Percentiles rank a stretch among this genome's conserved stretches.
phyloP scores from a whole-genome alignment of 1,284 basidiomycete species.

The Anthracocystis setariae region DNA sequence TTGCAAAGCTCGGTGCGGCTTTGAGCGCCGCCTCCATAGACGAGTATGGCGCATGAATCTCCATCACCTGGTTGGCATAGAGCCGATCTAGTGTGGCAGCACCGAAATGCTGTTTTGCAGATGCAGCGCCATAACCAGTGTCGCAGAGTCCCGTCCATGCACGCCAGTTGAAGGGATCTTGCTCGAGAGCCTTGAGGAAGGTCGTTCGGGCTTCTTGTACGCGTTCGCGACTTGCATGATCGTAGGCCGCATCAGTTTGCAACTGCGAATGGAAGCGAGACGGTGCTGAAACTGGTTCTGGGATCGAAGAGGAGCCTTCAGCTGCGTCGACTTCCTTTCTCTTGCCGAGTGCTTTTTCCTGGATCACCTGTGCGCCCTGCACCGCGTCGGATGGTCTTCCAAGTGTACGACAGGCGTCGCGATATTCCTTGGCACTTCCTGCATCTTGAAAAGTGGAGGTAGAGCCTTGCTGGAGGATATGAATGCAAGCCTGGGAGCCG shows the following conservation, averaged over 20 bases:
- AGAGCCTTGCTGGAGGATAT: constrained; percentile 58
- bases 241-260: constrained; percentile 49
- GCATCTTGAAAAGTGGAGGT: constrained; percentile 52
- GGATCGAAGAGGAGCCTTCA: not conserved
- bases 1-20: constrained; percentile 11
- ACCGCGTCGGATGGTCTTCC: constrained; percentile 53
- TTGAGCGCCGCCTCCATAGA: constrained; percentile 19
- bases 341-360: constrained; percentile 35
- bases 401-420: constrained; percentile 53
- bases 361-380: constrained; percentile 32
- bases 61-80: constrained; percentile 13
- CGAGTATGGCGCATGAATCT: constrained; percentile 23
- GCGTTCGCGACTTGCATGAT: constrained; percentile 44
- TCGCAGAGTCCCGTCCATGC: constrained; percentile 62
- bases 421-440: constrained; percentile 56
- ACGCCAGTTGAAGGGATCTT: constrained; percentile 60
- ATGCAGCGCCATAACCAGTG: constrained; percentile 31
- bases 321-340: constrained; percentile 23
- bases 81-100: constrained; percentile 23
- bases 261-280: constrained; percentile 44
- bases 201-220: constrained; percentile 39
- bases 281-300: constrained; percentile 14
- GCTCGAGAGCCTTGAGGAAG: constrained; percentile 41
- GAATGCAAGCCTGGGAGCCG: constrained; percentile 57
- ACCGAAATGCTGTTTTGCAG: constrained; percentile 14